Conservation (phyloP, 805 yeast species). For the Candida chauliodis region DNA sequence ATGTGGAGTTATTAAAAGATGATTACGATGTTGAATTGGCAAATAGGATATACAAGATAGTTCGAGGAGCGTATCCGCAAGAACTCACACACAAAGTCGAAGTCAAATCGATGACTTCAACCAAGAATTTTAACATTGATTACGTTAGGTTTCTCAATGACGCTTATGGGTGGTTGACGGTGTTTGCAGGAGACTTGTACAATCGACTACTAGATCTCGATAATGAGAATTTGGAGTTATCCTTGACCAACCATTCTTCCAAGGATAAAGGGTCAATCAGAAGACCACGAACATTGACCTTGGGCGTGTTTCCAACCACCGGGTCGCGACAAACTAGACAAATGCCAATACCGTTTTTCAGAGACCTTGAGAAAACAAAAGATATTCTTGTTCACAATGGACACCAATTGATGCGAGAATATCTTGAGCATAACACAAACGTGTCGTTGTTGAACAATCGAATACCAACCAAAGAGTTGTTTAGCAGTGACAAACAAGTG, state of each 20-base stretch:
- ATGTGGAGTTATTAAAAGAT: conserved; percentile 19
- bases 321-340: conserved; percentile 37
- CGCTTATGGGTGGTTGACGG: conserved; percentile 73
- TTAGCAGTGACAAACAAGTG: conserved; percentile 14
- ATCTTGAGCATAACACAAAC: conserved; percentile 24
- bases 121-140: conserved; percentile 68
- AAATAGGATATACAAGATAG: conserved; percentile 52
- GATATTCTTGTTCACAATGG: conserved; percentile 26
- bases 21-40: conserved; percentile 49
- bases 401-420: conserved; percentile 39
- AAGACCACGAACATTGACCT: conserved; percentile 54
- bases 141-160: conserved; percentile 54
- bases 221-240: conserved; percentile 50
- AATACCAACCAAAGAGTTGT: conserved; percentile 15
- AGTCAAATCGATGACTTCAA: conserved; percentile 84
- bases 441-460: conserved; percentile 21
- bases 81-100: conserved; percentile 57
- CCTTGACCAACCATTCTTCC: conserved; percentile 17
- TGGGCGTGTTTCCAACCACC: conserved; percentile 29
- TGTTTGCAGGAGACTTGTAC: conserved; percentile 75
- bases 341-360: conserved; percentile 32
- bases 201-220: conserved; percentile 70
- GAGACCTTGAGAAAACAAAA: conserved; percentile 35
- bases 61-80: conserved; percentile 58
- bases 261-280: conserved; percentile 24